Evolutionary conservation across 306 rosid species (phyloP).

Genomic region (Clitoria ternatea): DNA sequence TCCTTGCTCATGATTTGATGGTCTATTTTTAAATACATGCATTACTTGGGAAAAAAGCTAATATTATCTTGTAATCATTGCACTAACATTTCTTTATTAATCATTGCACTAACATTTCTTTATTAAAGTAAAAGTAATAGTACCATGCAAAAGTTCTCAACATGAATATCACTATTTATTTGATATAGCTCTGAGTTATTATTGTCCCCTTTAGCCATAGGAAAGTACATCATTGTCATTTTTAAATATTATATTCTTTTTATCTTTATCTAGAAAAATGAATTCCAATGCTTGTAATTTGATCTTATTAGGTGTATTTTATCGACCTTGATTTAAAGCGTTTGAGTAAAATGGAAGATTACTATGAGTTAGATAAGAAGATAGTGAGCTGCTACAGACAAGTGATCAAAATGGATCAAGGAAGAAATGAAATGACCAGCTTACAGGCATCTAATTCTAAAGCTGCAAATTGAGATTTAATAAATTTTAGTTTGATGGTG

Average conservation of each 20-base stretch:
- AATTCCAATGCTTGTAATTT: constrained; percentile 26
- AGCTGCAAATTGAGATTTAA: constrained; percentile 33
- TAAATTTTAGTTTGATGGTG: not conserved
- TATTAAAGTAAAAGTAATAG: not conserved
- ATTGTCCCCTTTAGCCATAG: not conserved
- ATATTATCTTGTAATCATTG: constrained; percentile 3
- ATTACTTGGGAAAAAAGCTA: not conserved
- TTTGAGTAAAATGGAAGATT: constrained; percentile 67
- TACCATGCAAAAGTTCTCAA: not conserved
- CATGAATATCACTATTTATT: not conserved
- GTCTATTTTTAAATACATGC: not conserved
- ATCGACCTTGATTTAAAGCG: constrained; percentile 91
- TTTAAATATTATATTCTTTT: not conserved
- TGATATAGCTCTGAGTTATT: not conserved
- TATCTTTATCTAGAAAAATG: not conserved
- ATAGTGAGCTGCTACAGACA: constrained; percentile 67
- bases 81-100: not conserved
- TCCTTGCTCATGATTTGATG: not conserved
- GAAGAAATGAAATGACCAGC: constrained; percentile 33
- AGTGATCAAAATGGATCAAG: constrained; percentile 44
- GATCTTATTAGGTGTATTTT: constrained; percentile 54
- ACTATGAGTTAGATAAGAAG: constrained; percentile 78
- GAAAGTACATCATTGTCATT: not conserved
- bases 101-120: not conserved
- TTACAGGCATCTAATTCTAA: constrained; percentile 22